Percentiles rank a stretch among this genome's conserved stretches.
Evolutionary conservation across 116 monocot genomes (phyloP).

Genomic region (Cymodocea nodosa): DNA sequence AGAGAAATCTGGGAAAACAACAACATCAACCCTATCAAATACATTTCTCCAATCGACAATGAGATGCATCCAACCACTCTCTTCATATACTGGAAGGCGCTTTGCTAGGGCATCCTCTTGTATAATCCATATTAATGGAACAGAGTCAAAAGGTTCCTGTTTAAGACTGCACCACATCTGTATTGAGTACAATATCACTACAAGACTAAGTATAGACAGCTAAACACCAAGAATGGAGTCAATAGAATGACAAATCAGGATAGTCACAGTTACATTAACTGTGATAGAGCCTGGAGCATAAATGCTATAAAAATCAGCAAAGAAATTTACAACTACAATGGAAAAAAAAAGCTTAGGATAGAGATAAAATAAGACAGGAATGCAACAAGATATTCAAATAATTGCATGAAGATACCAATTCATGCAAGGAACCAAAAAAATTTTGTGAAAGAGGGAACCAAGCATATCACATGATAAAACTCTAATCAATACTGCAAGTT

Average conservation of each 20-base stretch:
- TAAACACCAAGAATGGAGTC: not conserved
- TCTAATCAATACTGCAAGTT: not conserved
- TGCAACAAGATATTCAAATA: not conserved
- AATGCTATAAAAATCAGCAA: not conserved
- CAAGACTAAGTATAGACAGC: not conserved
- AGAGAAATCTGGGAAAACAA: conserved; percentile 86
- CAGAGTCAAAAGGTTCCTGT: conserved; percentile 63
- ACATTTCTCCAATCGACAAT: conserved; percentile 58
- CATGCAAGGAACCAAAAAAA: not conserved
- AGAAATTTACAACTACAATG: not conserved
- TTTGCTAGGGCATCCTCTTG: conserved; percentile 74
- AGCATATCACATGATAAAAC: not conserved
- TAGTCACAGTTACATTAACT: not conserved
- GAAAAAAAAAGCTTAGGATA: not conserved
- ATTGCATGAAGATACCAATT: not conserved
- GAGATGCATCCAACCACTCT: conserved; percentile 29
- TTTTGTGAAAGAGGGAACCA: not conserved
- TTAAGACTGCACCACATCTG: conserved; percentile 47
- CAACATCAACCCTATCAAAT: conserved; percentile 59
- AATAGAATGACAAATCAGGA: not conserved
- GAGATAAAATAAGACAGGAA: not conserved
- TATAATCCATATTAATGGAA: conserved; percentile 90
- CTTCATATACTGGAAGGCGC: conserved; percentile 45
- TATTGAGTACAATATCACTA: conserved; percentile 4
- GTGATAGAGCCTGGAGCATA: no score